These are phyloP conservation scores for Arthroderma sp. DNA, from an alignment of 2,329 filamentous ascomycete genomes.

Conservation along the genomic window DNA sequence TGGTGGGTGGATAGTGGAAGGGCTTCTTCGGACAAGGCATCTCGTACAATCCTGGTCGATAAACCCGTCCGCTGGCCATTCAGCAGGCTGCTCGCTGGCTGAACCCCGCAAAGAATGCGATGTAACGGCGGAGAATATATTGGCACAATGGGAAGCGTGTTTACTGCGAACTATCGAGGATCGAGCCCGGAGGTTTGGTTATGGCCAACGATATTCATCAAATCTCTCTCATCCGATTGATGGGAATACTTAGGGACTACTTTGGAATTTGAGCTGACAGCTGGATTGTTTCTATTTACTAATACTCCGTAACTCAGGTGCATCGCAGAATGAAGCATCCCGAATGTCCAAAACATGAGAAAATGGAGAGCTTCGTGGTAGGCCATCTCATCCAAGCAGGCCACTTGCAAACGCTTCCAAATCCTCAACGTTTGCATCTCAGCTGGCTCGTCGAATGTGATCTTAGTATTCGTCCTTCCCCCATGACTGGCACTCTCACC, in stretches of 20 bases:
- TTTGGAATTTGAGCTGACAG: not conserved
- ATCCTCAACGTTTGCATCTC: constrained; percentile 36
- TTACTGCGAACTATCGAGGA: not conserved
- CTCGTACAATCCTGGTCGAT: constrained; percentile 3
- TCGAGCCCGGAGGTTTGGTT: not conserved
- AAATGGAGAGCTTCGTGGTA: not conserved
- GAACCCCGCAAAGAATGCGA: not conserved
- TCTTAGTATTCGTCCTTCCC: constrained; percentile 20
- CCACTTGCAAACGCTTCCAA: constrained; percentile 37
- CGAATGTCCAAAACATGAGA: not conserved
- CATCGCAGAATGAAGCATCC: no score
- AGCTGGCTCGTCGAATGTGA: constrained; percentile 17
- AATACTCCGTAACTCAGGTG: not conserved
- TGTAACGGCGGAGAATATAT: constrained; percentile 4
- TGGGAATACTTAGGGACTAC: not conserved
- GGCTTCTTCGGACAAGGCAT: not conserved
- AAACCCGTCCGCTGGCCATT: not conserved
- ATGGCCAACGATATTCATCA: no score
- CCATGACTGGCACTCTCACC: constrained; percentile 16
- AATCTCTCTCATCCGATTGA: not conserved
- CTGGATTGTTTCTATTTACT: not conserved
- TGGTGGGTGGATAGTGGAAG: not conserved
- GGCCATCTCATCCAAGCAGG: constrained; percentile 24
- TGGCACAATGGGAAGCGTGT: no score
- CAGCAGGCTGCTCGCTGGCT: not conserved